phyloP scores from a whole-genome alignment of 768 basidiomycete species.

The Suillus bovinus region DNA sequence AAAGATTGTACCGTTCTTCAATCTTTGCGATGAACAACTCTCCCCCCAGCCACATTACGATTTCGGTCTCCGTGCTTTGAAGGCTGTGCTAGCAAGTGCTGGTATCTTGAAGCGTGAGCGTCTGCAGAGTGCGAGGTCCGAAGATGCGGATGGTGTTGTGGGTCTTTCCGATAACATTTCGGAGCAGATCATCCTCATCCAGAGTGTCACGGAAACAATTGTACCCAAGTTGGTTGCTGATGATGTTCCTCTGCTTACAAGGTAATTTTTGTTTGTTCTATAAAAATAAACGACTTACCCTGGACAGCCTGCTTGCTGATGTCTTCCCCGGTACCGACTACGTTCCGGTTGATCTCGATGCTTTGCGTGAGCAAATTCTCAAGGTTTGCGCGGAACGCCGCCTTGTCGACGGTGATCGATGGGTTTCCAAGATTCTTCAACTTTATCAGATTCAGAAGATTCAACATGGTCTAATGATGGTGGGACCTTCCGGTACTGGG shows the following conservation, averaged over 20 bases:
- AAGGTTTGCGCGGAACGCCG: conserved; percentile 86
- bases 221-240: conserved; percentile 97
- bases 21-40: conserved; percentile 95
- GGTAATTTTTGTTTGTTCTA: conserved; percentile 45
- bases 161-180: conserved; percentile 71
- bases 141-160: conserved; percentile 43
- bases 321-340: conserved; percentile 98
- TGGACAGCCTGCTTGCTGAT: conserved; percentile 80
- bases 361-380: conserved; percentile 80
- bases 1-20: conserved; percentile 99
- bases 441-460: conserved; percentile 99
- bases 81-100: conserved; percentile 94
- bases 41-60: conserved; percentile 99
- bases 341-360: conserved; percentile 82
- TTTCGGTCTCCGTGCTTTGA: conserved; percentile 96
- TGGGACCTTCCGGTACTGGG: conserved; percentile 94
- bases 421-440: conserved; percentile 95
- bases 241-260: conserved; percentile 92
- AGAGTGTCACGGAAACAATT: conserved; percentile 98
- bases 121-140: conserved; percentile 47
- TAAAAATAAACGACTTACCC: not conserved
- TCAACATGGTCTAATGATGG: conserved; percentile 99
- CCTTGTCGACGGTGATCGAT: conserved; percentile 82
- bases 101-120: conserved; percentile 97
- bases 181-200: conserved; percentile 96